Conservation (phyloP, 2,329 filamentous ascomycete genomes). For the Myriosclerotinia scirpicola region DNA sequence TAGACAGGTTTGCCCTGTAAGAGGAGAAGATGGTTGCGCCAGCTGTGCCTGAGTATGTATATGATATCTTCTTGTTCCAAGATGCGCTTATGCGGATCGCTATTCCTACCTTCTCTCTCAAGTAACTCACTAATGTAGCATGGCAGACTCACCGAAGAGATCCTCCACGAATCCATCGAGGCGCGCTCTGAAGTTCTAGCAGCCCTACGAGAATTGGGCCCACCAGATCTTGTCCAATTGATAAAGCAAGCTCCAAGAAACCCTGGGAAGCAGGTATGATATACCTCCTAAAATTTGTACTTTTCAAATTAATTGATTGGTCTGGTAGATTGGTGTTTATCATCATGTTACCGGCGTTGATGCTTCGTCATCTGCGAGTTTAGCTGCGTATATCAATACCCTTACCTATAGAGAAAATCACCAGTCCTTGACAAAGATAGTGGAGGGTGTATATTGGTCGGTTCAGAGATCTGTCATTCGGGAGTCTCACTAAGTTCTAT, state of each 20-base stretch:
- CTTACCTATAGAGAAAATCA: conserved; percentile 87
- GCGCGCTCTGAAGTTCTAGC: conserved; percentile 86
- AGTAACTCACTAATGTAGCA: conserved; percentile 28
- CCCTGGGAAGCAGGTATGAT: conserved; percentile 54
- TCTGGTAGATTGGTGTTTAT: conserved; percentile 76
- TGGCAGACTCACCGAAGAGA: conserved; percentile 85
- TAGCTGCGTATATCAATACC: conserved; percentile 98
- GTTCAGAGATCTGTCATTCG: conserved; percentile 30
- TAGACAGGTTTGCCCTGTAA: conserved; percentile 13
- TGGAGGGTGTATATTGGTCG: conserved; percentile 92
- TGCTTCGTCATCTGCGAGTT: conserved; percentile 92
- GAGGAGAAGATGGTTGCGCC: conserved; percentile 49
- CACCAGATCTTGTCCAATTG: conserved; percentile 92
- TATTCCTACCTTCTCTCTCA: neutral
- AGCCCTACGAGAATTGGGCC: conserved; percentile 86
- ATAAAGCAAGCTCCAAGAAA: conserved; percentile 70
- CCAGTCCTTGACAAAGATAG: conserved; percentile 76
- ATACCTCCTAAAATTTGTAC: neutral
- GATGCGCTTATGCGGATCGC: conserved; percentile 4
- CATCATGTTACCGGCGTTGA: conserved; percentile 98
- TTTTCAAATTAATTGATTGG: conserved; percentile 25
- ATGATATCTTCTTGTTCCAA: conserved; percentile 1
- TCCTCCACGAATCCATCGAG: conserved; percentile 87
- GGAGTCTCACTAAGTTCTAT: conserved; percentile 37
- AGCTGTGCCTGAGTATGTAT: conserved; percentile 72